Evolutionary conservation across 2,329 filamentous ascomycete genomes (phyloP).

Genomic region (Fusarium cyanostomum): DNA sequence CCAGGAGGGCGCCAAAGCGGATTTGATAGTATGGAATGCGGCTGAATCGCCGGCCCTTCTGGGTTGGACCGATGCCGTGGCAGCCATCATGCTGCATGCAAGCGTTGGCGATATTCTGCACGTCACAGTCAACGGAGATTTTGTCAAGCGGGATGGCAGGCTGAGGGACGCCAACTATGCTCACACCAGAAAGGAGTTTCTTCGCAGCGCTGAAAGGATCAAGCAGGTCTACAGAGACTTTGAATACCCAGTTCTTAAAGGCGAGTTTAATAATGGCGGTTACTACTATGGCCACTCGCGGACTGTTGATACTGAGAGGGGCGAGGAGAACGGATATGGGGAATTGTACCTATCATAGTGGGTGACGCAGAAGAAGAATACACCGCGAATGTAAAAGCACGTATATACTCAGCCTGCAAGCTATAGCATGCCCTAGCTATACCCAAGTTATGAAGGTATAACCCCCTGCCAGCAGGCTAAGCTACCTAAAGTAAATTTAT

Average conservation of each 20-base stretch:
- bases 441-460: no score
- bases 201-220: conserved; percentile 48
- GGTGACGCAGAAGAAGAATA: no score
- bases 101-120: conserved; percentile 61
- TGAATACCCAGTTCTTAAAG: conserved; percentile 42
- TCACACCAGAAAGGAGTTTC: conserved; percentile 45
- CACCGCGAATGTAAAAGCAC: no score
- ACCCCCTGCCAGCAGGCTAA: no score
- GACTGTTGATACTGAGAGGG: conserved; percentile 2
- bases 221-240: conserved; percentile 39
- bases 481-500: no score
- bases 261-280: conserved; percentile 30
- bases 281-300: conserved; percentile 1
- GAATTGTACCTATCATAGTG: background rate
- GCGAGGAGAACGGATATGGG: conserved; percentile 7
- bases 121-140: conserved; percentile 55
- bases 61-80: conserved; percentile 65
- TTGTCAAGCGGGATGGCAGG: conserved; percentile 54
- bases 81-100: conserved; percentile 65
- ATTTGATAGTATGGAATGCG: conserved; percentile 63
- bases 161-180: conserved; percentile 45
- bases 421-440: no score
- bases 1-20: conserved; percentile 60
- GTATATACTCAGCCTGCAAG: no score
- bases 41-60: conserved; percentile 57